Base-by-base conservation (phyloP, 768 basidiomycete species). In the Rhodotorula paludigena region DNA sequence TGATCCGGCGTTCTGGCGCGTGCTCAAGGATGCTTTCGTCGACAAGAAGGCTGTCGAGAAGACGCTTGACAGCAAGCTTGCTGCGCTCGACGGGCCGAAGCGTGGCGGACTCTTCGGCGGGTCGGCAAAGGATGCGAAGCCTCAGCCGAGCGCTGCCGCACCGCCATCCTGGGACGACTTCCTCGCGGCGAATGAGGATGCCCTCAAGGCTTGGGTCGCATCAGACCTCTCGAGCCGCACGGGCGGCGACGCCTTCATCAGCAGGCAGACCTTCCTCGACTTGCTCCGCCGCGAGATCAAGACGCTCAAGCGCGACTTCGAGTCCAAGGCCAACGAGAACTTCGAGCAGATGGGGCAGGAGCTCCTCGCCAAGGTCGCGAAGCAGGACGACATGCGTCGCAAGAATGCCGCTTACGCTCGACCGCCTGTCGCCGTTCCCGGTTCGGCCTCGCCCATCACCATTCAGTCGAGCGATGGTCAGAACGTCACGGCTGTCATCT, bases 401-500 rank as follows among this genome's bases (percentile, higher is more conserved):
- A 64, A 60, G 63, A 62, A 66, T 14, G 55, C 21, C 39, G 36
- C 45, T 18, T 53, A 55, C 45, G 60, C 60, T 1, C 21, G 18
- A 23, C 56, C 57, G 33, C 47, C 57, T 55, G 59, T 60, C 57
- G 52, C 58, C 7, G 54, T 51, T 47, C 47, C 25, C 9, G 57
- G 8, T 28, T 5, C 48, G 35, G 42, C 6, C 14, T 32, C 39
- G 9, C 28, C 60, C 1, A 14, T 64, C 63, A 62, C 57, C 38
- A 53, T 71, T 59, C 64, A 67, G 55, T 52, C 58, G 12, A 15
- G 55, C 23, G 70, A 71, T 47, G 70, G 66, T 0, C 55, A 60
- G 21, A 67, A 71, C 49, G 59, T 72, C 52, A 64, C 66, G 20
- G 80, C 82, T 20, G 81, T 92, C 66, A 86, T 97, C 68, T 82